These are phyloP conservation scores for Myxozyma mucilagina DNA, from an alignment of 805 yeast genomes.

Conservation along the genomic window DNA sequence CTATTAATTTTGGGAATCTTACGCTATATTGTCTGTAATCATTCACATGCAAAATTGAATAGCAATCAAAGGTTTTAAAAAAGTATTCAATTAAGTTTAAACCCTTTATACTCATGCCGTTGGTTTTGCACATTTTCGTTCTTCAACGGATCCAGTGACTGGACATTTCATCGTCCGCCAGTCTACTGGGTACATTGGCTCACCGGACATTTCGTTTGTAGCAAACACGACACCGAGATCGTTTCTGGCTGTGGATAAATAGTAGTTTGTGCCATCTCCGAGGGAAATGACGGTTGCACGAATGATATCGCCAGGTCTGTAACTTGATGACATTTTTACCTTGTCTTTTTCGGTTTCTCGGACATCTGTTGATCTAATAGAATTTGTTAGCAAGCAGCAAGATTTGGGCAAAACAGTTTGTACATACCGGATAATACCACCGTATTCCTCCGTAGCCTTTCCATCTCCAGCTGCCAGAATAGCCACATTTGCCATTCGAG, in stretches of 20 bases:
- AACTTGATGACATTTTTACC: constrained; percentile 74
- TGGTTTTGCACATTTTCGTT: constrained; percentile 91
- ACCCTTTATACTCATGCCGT: not conserved
- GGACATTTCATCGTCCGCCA: constrained; percentile 94
- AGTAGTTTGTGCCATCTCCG: constrained; percentile 93
- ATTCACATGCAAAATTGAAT: not conserved
- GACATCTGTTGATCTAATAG: constrained; percentile 52
- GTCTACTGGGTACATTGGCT: constrained; percentile 81
- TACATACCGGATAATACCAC: constrained; percentile 34
- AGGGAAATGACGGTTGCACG: constrained; percentile 72
- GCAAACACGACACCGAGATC: constrained; percentile 95
- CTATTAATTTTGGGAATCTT: not conserved
- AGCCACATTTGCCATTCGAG: constrained; percentile 75
- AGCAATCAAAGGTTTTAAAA: not conserved
- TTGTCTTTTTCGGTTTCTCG: constrained; percentile 88
- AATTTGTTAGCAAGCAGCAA: not conserved
- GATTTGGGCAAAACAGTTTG: not conserved
- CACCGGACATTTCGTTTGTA: constrained; percentile 64
- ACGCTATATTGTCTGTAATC: not conserved
- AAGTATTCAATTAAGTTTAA: not conserved
- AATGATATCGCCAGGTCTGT: constrained; percentile 89
- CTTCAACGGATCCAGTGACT: constrained; percentile 68
- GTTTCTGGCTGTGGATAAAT: constrained; percentile 82
- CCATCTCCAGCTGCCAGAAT: constrained; percentile 64
- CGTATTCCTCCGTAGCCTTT: constrained; percentile 31